Evolutionary conservation across 345 rosid genomes (phyloP), one percentile per base, ranked within the genome.

Genomic region (Trapa incisa): DNA sequence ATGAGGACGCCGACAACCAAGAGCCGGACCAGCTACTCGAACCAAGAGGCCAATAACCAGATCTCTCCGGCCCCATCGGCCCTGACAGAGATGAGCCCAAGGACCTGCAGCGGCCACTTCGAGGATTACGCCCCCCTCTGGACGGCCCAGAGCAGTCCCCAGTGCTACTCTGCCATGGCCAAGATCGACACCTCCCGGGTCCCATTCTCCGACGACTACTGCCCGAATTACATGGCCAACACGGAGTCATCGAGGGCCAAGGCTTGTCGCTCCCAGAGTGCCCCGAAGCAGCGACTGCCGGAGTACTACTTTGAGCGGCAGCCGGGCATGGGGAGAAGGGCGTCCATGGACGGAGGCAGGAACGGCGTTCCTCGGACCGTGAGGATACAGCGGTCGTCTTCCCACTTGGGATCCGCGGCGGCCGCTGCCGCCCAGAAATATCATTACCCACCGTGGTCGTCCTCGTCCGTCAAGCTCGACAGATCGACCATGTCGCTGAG

Each of bases 301-400:
- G 96, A 88, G 22, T 71, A 83, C 29, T 71, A 83, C 56, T 84
- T 74, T 13, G 98, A 92, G 75, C 80, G 87, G 82, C 98, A 83
- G 67, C 82, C 78, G 0, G 88, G 82, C 65, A 67, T 87, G 66
- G 78, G 92, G 67, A 80, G 91, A 63, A 84, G 89, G 76, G 47
- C 74, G 33, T 87, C 96, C 0, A 67, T 86, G 63, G 99, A 93
- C 77, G 96, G 85, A 48, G 85, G 84, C 66, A 88, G 29, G 29
- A 22, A 22, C 29, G 29, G 85, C 61, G 75, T 94, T 15, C 97
- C 91, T 0, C 84, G 86, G 66, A 81, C 87, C 0, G 75, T 87
- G 69, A 57, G 86, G 79, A 93, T 93, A 97, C 99, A 90, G 73
- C 73, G 96, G 43, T 91, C 99, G 43, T 91, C 97, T 22, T 94